Base-by-base conservation (phyloP, 2,329 filamentous ascomycete species). In the Aspergillus fijiensis region DNA sequence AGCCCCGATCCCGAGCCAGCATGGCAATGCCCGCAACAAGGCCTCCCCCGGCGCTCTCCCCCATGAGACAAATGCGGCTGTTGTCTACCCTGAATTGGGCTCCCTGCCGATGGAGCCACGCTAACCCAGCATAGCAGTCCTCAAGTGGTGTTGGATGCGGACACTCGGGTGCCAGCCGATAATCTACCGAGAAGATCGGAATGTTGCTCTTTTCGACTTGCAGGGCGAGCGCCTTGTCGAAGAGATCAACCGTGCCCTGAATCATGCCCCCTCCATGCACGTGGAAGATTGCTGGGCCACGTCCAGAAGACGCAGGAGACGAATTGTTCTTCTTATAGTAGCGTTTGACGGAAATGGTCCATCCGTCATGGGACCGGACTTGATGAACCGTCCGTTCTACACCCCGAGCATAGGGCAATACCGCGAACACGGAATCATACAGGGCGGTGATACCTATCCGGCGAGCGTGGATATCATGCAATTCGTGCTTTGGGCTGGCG, bases 71-170 rank as follows among this genome's bases (percentile, higher is more conserved):
- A 52, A 90, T 79, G 50, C 79, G 79, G 48, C 80, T 72, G 1
- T 80, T 79, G 67, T 89, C 85, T 56, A 89, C 79, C 45, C 81
- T 79, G 49, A 88, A 81, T 50, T 87, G 82, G 29, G 77, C 76
- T 0, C 85, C 84, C 57, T 86, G 80, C 2, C 78, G 75, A 49
- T 82, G 80, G 29, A 89, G 77, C 70, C 88, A 87, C n/a, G 87
- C 69, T 9, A 89, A 72, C 0, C 86, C 85, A 62, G 89, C 87
- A 29, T 85, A 84, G 49, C 85, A 84, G 69, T 90, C 88, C 64
- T 90, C 86, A 0, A 89, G 81, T 0, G 86, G 83, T 0, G 83
- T 84, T 0, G 87, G 87, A 68, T 88, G 89, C 0, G 86, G 86
- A 64, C 84, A 79, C 67, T 84, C 83, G 0, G 88, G 88, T 0